Percentiles rank a stretch among this genome's conserved stretches.
Conservation (phyloP, 495 filamentous ascomycete genomes). For the Symbiotaphrina buchneri region DNA sequence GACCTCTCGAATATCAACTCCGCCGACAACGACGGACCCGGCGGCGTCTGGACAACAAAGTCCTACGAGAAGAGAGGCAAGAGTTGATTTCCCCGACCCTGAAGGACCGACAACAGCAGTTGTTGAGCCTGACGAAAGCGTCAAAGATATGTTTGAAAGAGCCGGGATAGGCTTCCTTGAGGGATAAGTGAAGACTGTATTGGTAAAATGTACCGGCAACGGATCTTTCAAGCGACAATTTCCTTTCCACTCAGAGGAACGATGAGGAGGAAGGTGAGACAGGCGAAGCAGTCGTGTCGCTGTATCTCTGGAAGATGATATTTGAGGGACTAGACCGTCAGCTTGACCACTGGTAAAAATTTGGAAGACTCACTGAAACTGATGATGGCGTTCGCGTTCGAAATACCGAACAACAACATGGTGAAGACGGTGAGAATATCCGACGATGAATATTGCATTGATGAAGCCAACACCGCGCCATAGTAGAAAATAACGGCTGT, state of each 20-base stretch:
- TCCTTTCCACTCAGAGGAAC: no score
- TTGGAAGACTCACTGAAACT: constrained; percentile 26
- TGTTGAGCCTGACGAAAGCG: constrained; percentile 30
- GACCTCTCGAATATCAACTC: constrained; percentile 26
- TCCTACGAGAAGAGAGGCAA: constrained; percentile 49
- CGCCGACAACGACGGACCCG: constrained; percentile 13
- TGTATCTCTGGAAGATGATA: constrained; percentile 45
- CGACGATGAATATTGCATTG: constrained; percentile 20
- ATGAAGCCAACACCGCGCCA: constrained; percentile 37
- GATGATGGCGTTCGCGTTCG: constrained; percentile 44
- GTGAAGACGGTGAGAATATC: constrained; percentile 53
- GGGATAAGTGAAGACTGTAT: constrained; percentile 52
- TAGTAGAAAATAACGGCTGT: constrained; percentile 67
- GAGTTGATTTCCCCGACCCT: constrained; percentile 76
- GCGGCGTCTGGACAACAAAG: constrained; percentile 25
- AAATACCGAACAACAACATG: constrained; percentile 61
- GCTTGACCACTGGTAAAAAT: neutral
- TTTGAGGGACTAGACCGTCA: constrained; percentile 39
- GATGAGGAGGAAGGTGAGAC: constrained; percentile 31
- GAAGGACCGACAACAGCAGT: constrained; percentile 66
- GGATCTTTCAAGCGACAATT: no score
- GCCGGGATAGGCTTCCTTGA: no score
- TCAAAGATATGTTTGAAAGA: constrained; percentile 31
- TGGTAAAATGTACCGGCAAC: no score
- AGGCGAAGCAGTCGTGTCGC: constrained; percentile 57